Evolutionary conservation across 352 stramenopile species (phyloP), one percentile per base, ranked within the genome.

Genomic region (Phytophthora ohioensis): DNA sequence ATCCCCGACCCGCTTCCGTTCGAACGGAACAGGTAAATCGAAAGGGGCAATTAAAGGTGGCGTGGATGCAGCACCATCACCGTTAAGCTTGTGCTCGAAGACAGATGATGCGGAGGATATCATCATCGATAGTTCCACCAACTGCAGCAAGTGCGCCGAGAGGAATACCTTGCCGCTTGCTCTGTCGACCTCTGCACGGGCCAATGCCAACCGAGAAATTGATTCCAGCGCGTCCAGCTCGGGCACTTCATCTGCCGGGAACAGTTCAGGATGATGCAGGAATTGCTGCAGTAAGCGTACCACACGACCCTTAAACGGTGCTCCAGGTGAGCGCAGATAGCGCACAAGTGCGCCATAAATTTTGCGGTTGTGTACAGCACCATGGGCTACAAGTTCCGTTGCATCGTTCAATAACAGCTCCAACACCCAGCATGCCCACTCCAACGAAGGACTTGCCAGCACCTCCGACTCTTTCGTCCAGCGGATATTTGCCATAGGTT

Each of bases 361-460:
- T 57, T 89, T 85, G 12, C 77, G 79, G 54, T 95, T 93, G 67
- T 97, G 90, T 4, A 96, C 87, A 15, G 85, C 87, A 13, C 88
- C 88, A 47, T 78, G 78, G 0, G 75, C 60, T 7, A 94, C 77
- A 2, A 96, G 46, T 53, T 91, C 85, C 3, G 73, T 86, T 1
- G 87, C 85, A 42, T 94, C 81, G 53, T 92, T 94, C 3, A 97
- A 68, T 47, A 97, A 59, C 15, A 95, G 84, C 35, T 93, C 85
- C 10, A 97, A 65, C 10, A 95, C 59, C 90, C 90, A 97, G 61
- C 90, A 97, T 3, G 90, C 90, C 84, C 88, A 97, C 38, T 97
- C 88, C 2, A 97, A 71, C 2, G 87, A 96, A 31, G 90, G 87
- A 34, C 84, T 86, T 31, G 73, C 67, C 10, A 95, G 71, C 31